These are phyloP conservation scores for Aureobasidium sp. DNA, from an alignment of 2,329 filamentous ascomycete genomes.

Conservation along the genomic window DNA sequence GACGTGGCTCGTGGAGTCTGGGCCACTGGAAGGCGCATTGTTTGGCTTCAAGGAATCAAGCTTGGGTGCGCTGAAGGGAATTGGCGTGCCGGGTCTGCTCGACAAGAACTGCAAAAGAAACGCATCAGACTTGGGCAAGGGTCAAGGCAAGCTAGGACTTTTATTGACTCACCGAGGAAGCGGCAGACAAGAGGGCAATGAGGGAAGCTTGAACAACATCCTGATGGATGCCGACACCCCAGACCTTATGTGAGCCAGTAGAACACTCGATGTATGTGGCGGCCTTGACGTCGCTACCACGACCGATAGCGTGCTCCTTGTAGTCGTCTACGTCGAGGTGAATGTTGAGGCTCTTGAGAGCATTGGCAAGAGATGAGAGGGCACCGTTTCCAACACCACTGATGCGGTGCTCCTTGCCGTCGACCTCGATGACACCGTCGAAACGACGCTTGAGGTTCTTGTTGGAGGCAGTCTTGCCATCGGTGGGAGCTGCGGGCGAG, in stretches of 20 bases:
- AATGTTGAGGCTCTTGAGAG: constrained; percentile 69
- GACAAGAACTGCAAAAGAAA: constrained; percentile 56
- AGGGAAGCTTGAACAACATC: constrained; percentile 88
- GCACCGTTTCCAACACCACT: constrained; percentile 81
- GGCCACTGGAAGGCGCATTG: constrained; percentile 25
- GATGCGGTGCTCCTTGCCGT: constrained; percentile 71
- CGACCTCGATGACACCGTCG: constrained; percentile 74
- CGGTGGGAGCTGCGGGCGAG: constrained; percentile 61
- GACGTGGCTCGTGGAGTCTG: constrained; percentile 26
- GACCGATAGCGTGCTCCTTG: constrained; percentile 89
- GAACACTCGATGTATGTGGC: constrained; percentile 92
- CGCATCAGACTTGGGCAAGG: background rate
- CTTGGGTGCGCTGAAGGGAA: constrained; percentile 54
- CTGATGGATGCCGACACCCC: constrained; percentile 87
- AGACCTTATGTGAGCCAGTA: constrained; percentile 63
- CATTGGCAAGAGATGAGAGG: constrained; percentile 80
- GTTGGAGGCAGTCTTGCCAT: constrained; percentile 68
- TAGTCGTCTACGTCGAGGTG: constrained; percentile 89
- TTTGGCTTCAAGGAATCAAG: constrained; percentile 26
- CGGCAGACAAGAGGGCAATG: constrained; percentile 76
- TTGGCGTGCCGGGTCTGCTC: constrained; percentile 62
- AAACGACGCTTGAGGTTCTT: constrained; percentile 76
- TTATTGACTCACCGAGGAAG: constrained; percentile 64
- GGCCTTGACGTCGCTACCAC: constrained; percentile 75
- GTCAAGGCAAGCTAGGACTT: constrained; percentile 1